Conservation (phyloP, 1,139 yeast species). For the Pneumocystis wakefieldiae region DNA sequence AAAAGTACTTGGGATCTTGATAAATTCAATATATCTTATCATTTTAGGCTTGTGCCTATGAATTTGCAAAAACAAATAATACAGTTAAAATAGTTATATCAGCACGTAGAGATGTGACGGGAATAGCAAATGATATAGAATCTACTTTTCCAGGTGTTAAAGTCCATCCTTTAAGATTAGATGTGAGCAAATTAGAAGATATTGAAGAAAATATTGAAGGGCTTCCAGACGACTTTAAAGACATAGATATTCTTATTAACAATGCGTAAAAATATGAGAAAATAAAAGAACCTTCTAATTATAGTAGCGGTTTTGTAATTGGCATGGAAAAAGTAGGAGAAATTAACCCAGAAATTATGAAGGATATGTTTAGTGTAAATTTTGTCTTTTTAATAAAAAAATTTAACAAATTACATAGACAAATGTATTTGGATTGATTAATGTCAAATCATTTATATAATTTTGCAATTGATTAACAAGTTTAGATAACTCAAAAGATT, state of each 20-base stretch:
- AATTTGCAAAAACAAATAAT: slow-evolving; percentile 57
- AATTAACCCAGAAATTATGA: slow-evolving; percentile 39
- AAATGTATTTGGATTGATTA: slow-evolving; percentile 55
- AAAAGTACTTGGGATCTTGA: neutral
- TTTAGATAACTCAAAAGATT: slow-evolving; percentile 45
- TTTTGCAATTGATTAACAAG: neutral
- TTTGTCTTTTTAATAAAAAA: neutral
- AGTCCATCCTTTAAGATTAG: slow-evolving; percentile 40
- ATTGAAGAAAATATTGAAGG: slow-evolving; percentile 38
- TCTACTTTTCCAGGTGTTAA: slow-evolving; percentile 32
- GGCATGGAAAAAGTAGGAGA: slow-evolving; percentile 54
- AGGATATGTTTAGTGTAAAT: slow-evolving; percentile 32
- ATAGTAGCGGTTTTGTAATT: slow-evolving; percentile 46
- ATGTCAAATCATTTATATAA: neutral
- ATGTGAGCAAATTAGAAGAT: slow-evolving; percentile 39
- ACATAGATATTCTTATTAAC: slow-evolving; percentile 42
- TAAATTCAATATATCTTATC: neutral
- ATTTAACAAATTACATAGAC: slow-evolving; percentile 33
- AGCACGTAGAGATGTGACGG: slow-evolving; percentile 54
- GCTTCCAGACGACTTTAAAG: slow-evolving; percentile 27
- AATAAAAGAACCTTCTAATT: neutral
- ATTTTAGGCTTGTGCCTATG: slow-evolving; percentile 51
- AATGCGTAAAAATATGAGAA: slow-evolving; percentile 36
- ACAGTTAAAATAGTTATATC: slow-evolving; percentile 47
- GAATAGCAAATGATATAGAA: slow-evolving; percentile 36